Conservation (phyloP, 139 green algal species). For the Chlamydomonas urium region DNA sequence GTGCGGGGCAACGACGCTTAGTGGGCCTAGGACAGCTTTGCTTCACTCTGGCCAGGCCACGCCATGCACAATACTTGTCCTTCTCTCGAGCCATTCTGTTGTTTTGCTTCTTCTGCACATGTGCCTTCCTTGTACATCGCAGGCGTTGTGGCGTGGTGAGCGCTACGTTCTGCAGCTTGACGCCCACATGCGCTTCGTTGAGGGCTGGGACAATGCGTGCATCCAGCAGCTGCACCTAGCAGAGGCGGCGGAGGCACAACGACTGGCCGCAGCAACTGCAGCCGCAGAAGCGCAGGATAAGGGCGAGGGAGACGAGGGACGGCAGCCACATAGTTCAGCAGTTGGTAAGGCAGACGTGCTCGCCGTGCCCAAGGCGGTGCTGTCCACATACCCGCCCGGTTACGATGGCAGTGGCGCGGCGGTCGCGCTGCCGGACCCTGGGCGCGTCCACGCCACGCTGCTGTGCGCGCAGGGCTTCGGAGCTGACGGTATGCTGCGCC, state of each 20-base stretch:
- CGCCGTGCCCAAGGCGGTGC: constrained; percentile 30
- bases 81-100: no score
- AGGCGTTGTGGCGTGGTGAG: constrained; percentile 65
- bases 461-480: constrained; percentile 57
- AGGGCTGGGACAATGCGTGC: constrained; percentile 43
- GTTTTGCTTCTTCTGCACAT: no score
- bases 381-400: constrained; percentile 65
- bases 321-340: background rate
- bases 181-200: constrained; percentile 62
- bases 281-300: background rate
- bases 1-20: no score
- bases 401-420: constrained; percentile 3
- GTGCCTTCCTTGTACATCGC: no score
- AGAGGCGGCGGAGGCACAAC: constrained; percentile 14
- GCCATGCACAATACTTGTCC: no score
- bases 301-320: background rate
- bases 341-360: background rate
- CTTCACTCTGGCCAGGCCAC: no score
- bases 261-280: background rate
- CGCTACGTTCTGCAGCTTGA: constrained; percentile 75
- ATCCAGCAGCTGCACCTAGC: constrained; percentile 37
- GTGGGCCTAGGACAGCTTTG: no score
- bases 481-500: constrained; percentile 33
- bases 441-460: constrained; percentile 35
- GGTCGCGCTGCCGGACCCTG: constrained; percentile 12